Evolutionary conservation across 257 asterid genomes (phyloP).

Genomic region (Solanum phureja): DNA sequence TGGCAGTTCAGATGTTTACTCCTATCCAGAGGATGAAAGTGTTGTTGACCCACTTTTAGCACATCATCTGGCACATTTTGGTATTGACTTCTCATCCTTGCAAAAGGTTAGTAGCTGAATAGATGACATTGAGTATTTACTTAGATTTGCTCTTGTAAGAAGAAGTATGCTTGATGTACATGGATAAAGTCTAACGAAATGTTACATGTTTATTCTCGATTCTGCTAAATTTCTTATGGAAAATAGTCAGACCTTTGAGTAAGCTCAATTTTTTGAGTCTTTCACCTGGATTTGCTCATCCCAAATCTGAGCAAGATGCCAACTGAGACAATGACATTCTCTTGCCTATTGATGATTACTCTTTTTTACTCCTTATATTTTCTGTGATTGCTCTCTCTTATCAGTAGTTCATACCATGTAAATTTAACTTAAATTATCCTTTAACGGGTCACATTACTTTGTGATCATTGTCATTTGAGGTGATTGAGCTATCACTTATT

Average conservation of each 20-base stretch:
- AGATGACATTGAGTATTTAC: neutral
- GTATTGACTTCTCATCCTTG: slow-evolving; percentile 92
- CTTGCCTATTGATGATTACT: neutral
- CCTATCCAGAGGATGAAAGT: slow-evolving; percentile 94
- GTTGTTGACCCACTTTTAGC: slow-evolving; percentile 92
- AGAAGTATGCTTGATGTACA: neutral
- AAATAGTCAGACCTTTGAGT: neutral
- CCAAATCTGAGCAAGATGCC: neutral
- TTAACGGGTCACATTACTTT: neutral
- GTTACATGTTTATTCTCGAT: neutral
- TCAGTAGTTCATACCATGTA: neutral
- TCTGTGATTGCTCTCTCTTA: neutral
- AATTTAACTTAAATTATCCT: neutral
- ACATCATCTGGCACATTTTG: slow-evolving; percentile 87
- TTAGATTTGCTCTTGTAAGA: neutral
- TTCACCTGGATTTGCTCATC: neutral
- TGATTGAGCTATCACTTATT: neutral
- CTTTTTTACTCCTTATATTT: neutral
- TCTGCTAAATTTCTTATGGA: neutral
- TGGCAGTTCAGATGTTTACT: slow-evolving; percentile 99
- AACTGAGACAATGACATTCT: neutral
- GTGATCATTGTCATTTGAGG: neutral
- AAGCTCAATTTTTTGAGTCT: neutral
- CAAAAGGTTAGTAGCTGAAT: slow-evolving; percentile 58
- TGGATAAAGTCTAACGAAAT: neutral